phyloP scores from a whole-genome alignment of 495 filamentous ascomycete genomes.

The Podospora anserina region DNA sequence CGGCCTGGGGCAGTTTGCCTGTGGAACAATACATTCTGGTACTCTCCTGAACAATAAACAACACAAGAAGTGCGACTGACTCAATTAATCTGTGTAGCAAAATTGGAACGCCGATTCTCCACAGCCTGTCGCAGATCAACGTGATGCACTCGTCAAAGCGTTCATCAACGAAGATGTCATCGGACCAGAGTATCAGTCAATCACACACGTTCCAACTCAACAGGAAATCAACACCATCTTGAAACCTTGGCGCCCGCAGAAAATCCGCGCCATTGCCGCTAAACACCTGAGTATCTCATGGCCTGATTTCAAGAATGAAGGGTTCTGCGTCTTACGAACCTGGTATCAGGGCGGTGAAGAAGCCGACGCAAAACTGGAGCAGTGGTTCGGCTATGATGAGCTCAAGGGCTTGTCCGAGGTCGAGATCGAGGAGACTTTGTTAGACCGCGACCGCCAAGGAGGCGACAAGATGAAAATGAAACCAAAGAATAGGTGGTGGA shows the following conservation, averaged over 20 bases:
- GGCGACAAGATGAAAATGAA: not conserved
- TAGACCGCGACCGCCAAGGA: not conserved
- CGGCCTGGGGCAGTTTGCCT: not conserved
- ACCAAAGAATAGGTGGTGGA: not conserved
- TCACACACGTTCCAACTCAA: not conserved
- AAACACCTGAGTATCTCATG: not conserved
- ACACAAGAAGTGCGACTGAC: not conserved
- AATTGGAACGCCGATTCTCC: not conserved
- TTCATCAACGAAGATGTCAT: not conserved
- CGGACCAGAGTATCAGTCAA: not conserved
- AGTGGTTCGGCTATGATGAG: not conserved
- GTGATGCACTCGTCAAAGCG: not conserved
- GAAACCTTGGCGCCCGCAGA: not conserved
- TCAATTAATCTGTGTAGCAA: not conserved
- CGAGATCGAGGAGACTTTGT: not conserved
- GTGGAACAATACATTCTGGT: not conserved
- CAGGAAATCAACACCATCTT: not conserved
- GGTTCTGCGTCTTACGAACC: not conserved
- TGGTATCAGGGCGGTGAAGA: not conserved
- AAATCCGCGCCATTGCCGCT: not conserved
- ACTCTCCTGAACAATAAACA: not conserved
- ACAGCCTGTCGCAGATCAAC: not conserved
- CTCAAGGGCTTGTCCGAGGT: not conserved
- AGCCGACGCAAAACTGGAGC: not conserved
- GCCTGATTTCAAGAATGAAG: not conserved